phyloP scores from a whole-genome alignment of 2,329 filamentous ascomycete species.

The Leptographium radiaticola region DNA sequence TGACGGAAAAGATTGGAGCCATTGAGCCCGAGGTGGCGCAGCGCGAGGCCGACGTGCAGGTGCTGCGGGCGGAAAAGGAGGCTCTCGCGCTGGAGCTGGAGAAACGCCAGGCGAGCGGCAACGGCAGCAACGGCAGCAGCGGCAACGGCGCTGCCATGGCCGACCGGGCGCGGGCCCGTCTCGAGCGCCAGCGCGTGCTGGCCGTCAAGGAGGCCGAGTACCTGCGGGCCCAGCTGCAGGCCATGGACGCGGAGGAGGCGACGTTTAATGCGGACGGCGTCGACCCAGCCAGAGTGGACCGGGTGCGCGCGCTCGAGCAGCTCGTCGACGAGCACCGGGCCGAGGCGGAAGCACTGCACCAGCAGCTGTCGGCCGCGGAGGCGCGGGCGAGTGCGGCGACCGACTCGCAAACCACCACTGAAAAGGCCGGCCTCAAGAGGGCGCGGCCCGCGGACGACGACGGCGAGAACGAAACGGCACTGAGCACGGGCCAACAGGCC shows the following conservation, averaged over 20 bases:
- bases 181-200: conserved; percentile 76
- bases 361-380: conserved; percentile 59
- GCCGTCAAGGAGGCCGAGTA: conserved; percentile 91
- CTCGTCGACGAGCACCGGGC: conserved; percentile 75
- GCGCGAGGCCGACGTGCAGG: conserved; percentile 61
- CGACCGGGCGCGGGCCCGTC: conserved; percentile 58
- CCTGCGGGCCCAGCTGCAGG: conserved; percentile 80
- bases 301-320: conserved; percentile 47
- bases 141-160: neutral
- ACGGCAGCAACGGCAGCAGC: neutral
- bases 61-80: conserved; percentile 56
- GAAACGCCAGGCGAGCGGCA: conserved; percentile 17
- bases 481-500: conserved; percentile 50
- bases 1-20: conserved; percentile 69
- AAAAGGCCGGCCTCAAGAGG: conserved; percentile 45
- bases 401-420: too few species aligned
- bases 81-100: conserved; percentile 57
- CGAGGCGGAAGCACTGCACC: conserved; percentile 63
- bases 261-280: conserved; percentile 72
- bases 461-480: conserved; percentile 22
- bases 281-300: conserved; percentile 60
- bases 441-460: conserved; percentile 47
- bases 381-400: conserved; percentile 10
- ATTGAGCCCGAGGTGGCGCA: conserved; percentile 67
- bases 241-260: conserved; percentile 75